Conservation (phyloP, 2,329 filamentous ascomycete species). For the Conoideocrella luteorostrata region DNA sequence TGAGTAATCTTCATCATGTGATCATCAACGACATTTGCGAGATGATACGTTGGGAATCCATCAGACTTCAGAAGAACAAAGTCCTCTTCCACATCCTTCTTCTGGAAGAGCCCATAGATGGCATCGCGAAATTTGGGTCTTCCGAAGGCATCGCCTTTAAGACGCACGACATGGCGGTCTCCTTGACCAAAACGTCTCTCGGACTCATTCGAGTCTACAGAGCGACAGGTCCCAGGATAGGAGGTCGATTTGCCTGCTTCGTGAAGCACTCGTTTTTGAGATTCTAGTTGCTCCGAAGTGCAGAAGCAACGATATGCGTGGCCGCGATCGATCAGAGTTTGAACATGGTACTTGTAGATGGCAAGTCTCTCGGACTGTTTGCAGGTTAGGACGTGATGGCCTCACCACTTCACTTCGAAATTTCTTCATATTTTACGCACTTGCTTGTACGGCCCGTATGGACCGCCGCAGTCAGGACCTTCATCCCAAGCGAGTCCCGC, state of each 20-base stretch:
- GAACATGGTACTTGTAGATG: constrained; percentile 65
- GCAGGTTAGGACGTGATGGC: background rate
- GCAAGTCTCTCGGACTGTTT: constrained; percentile 68
- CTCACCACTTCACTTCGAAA: background rate
- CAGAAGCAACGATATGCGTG: constrained; percentile 95
- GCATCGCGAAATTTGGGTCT: constrained; percentile 67
- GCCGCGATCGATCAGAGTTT: constrained; percentile 60
- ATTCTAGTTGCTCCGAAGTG: constrained; percentile 61
- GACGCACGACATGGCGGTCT: constrained; percentile 69
- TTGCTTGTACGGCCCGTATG: constrained; percentile 80
- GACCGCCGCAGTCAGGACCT: constrained; percentile 76
- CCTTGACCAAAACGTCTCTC: constrained; percentile 61
- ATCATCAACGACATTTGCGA: constrained; percentile 95
- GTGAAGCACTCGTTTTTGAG: constrained; percentile 57
- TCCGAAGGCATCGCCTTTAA: constrained; percentile 51
- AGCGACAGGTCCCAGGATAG: constrained; percentile 63
- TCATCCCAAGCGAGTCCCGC: constrained; percentile 91
- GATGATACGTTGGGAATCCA: constrained; percentile 90
- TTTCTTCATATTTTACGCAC: constrained; percentile 38
- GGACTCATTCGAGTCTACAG: constrained; percentile 60
- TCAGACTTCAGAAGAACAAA: constrained; percentile 89
- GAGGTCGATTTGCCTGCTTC: constrained; percentile 36
- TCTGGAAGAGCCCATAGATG: constrained; percentile 66
- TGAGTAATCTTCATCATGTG: constrained; percentile 94
- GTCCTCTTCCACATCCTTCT: constrained; percentile 59